A percentile compares a stretch with the other conserved stretches of the same genome.
Conservation (phyloP, 139 green algal species). For the Chlorella sorokiniana region DNA sequence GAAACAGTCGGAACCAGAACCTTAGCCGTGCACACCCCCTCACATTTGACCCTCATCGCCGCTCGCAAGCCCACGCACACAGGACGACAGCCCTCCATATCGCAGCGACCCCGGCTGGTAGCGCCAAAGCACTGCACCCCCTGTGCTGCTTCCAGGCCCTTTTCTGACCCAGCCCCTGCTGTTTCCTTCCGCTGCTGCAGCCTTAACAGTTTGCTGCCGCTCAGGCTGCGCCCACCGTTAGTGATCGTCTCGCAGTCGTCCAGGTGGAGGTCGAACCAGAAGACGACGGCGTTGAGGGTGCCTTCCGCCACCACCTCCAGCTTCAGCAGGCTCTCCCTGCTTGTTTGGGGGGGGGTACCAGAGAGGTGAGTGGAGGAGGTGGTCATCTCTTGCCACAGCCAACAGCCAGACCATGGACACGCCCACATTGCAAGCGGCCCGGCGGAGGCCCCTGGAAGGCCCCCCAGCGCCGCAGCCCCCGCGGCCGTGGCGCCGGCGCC, state of each 20-base stretch:
- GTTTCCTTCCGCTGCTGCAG: too few relatives aligned
- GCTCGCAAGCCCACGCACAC: too few relatives aligned
- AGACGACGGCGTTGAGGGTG: slow-evolving; percentile 73
- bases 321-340: slow-evolving; percentile 68
- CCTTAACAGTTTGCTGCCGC: too few relatives aligned
- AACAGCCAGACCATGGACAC: too few relatives aligned
- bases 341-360: neutral
- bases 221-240: slow-evolving; percentile 43
- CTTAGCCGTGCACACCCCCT: too few relatives aligned
- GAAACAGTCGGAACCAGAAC: neutral
- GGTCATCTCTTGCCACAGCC: too few relatives aligned
- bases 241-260: slow-evolving; percentile 70
- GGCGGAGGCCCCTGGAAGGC: too few relatives aligned
- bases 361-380: neutral
- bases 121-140: neutral
- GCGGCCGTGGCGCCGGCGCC: neutral
- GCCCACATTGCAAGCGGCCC: too few relatives aligned
- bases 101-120: neutral
- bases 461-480: too few relatives aligned
- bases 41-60: too few relatives aligned
- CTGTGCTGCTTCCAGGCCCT: too few relatives aligned
- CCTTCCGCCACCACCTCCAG: slow-evolving; percentile 55
- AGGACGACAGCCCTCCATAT: neutral
- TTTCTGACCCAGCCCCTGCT: too few relatives aligned
- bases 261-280: slow-evolving; percentile 87